These are phyloP conservation scores for Termitomyces sp. DNA, from an alignment of 768 basidiomycete species.

Conservation along the genomic window DNA sequence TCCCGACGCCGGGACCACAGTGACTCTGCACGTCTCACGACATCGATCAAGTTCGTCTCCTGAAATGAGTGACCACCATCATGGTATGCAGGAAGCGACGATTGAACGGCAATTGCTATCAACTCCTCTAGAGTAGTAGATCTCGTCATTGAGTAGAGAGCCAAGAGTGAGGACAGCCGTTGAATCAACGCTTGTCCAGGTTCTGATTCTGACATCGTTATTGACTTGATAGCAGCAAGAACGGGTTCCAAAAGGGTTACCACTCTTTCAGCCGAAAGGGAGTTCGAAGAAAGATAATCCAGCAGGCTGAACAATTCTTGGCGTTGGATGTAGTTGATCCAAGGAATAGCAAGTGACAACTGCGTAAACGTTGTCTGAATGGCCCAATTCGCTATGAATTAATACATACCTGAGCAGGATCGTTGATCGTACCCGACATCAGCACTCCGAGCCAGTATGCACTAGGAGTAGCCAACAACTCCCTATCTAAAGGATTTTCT, in stretches of 20 bases:
- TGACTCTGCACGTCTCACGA: conserved; percentile 20
- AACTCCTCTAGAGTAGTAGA: conserved; percentile 40
- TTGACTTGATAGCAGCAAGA: conserved; percentile 26
- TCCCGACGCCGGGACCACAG: conserved; percentile 28
- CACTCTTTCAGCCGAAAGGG: conserved; percentile 16
- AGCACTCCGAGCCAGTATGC: conserved; percentile 33
- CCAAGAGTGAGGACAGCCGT: conserved; percentile 32
- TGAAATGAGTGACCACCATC: conserved; percentile 20
- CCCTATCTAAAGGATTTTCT: conserved; percentile 28
- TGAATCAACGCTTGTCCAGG: conserved; percentile 19
- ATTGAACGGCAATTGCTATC: conserved; percentile 35
- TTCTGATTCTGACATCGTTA: conserved; percentile 17
- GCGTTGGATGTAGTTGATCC: conserved; percentile 51
- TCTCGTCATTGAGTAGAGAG: conserved; percentile 22
- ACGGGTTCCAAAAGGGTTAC: conserved; percentile 28
- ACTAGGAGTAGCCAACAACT: conserved; percentile 33
- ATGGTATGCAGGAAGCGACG: conserved; percentile 32
- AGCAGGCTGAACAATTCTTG: conserved; percentile 39
- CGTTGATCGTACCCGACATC: neutral
- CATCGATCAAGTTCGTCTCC: conserved; percentile 13
- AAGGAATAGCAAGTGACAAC: conserved; percentile 29
- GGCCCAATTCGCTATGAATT: neutral
- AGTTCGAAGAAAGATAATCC: conserved; percentile 39
- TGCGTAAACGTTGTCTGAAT: conserved; percentile 8
- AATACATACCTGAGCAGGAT: conserved; percentile 1